phyloP scores from a whole-genome alignment of 2,329 filamentous ascomycete genomes.

The Fusarium phyllophilum region DNA sequence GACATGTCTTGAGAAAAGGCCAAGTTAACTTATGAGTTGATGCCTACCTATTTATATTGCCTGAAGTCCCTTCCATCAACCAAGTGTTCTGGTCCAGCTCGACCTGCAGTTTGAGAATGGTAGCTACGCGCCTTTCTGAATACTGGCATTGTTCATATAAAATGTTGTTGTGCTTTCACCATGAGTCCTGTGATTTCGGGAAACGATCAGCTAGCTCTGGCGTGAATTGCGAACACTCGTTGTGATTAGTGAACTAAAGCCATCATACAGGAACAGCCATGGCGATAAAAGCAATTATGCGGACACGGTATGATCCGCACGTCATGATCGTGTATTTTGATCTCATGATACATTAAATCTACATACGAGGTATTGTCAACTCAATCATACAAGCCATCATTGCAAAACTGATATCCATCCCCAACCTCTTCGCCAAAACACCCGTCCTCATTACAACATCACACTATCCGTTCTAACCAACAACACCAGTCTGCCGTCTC shows the following conservation, averaged over 20 bases:
- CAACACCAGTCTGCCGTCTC: constrained; percentile 45
- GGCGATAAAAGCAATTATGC: background rate
- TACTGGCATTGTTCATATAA: background rate
- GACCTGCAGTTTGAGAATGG: background rate
- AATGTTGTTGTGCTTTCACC: background rate
- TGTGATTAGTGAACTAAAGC: background rate
- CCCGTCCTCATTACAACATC: background rate
- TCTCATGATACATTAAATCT: constrained; percentile 34
- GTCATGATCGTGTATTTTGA: background rate
- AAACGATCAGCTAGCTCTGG: background rate
- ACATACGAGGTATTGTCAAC: constrained; percentile 18
- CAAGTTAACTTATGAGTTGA: background rate
- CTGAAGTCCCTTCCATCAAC: too few relatives aligned
- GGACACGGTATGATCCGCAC: background rate
- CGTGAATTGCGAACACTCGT: background rate
- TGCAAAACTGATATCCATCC: constrained; percentile 23
- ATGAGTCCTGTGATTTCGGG: background rate
- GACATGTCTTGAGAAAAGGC: background rate
- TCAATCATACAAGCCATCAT: constrained; percentile 26
- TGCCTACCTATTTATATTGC: too few relatives aligned
- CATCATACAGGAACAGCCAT: too few relatives aligned
- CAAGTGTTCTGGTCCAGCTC: background rate
- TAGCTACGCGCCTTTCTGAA: too few relatives aligned
- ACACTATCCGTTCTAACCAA: constrained; percentile 32
- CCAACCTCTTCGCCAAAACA: constrained; percentile 29